Evolutionary conservation across 164 flowering plant species (phyloP).

Genomic region (Chloranthus sessilifolius): DNA sequence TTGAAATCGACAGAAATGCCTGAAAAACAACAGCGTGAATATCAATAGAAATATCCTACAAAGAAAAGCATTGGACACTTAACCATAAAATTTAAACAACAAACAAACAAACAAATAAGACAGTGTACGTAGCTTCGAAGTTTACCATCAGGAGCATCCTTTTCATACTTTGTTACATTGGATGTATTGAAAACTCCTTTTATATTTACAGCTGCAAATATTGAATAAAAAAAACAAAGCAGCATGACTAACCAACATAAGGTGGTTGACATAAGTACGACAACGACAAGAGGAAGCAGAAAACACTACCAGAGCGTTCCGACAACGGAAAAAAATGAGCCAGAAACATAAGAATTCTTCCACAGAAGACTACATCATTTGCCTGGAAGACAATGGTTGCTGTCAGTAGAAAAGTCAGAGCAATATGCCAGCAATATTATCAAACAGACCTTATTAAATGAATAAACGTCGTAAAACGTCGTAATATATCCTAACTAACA

Average conservation of each 20-base stretch:
- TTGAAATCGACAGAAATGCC: conserved; percentile 94
- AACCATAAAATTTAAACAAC: neutral
- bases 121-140: neutral
- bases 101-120: conserved; percentile 2
- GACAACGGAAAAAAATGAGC: conserved; percentile 99
- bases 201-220: conserved; percentile 82
- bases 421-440: too few relatives aligned
- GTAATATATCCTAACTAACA: too few relatives aligned
- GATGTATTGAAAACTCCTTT: conserved; percentile 99
- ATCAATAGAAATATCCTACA: neutral
- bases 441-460: too few relatives aligned
- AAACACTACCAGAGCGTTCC: conserved; percentile 85
- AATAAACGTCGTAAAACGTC: too few relatives aligned
- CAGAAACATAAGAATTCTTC: conserved; percentile 93
- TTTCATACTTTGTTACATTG: conserved; percentile 95
- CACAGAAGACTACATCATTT: conserved; percentile 97
- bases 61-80: neutral
- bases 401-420: conserved; percentile 1
- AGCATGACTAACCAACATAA: neutral
- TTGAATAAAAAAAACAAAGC: conserved; percentile 6
- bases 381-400: conserved; percentile 45
- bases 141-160: conserved; percentile 83
- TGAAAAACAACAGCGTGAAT: conserved; percentile 18
- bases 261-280: neutral
- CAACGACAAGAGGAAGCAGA: neutral